Evolutionary conservation across 208 protist species (phyloP), one percentile per base, ranked within the genome.

Genomic region (Leishmania martiniquensis): DNA sequence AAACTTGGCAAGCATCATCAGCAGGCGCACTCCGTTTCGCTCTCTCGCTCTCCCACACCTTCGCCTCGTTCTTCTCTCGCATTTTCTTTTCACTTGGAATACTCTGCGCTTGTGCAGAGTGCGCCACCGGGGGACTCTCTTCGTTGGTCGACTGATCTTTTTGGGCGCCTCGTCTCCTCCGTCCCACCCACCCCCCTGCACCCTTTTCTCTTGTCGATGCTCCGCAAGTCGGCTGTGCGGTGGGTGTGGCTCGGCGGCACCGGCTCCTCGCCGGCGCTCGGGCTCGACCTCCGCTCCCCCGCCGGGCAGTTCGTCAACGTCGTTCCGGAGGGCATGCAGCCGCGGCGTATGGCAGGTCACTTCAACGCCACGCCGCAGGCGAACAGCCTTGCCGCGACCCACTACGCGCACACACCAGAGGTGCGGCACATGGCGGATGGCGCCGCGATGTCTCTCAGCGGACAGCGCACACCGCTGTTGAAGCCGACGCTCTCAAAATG

Each of bases 261-360:
- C 4, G 93, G 85, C 20, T 55, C 85, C 34, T 86, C 77, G 0
- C 72, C 89, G 1, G 80, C 84, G 10, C 83, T 97, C 37, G 93
- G 93, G 12, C 68, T 90, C 29, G 93, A 97, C 74, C 78, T 87
- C 4, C 88, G 89, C 54, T 83, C 89, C 2, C 39, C 71, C 0
- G 44, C 76, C 22, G 91, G 91, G 5, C 82, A 90, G 72, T 97
- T 90, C 70, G 86, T 97, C 39, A 97, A 97, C 75, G 88, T 97
- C 60, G 63, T 94, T 12, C 81, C 87, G 0, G 86, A 92, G 62
- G 88, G 84, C 47, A 91, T 76, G 45, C 85, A 87, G 60, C 66
- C 62, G 34, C 89, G 84, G 4, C 81, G 72, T 34, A 87, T 73
- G 17, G 85, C 73, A 4, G 66, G 57, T 1, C 75, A 85, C 71